Percentiles rank a stretch among this genome's conserved stretches.
Conservation (phyloP, 2,329 filamentous ascomycete species). For the Sporothrix brasiliensis region DNA sequence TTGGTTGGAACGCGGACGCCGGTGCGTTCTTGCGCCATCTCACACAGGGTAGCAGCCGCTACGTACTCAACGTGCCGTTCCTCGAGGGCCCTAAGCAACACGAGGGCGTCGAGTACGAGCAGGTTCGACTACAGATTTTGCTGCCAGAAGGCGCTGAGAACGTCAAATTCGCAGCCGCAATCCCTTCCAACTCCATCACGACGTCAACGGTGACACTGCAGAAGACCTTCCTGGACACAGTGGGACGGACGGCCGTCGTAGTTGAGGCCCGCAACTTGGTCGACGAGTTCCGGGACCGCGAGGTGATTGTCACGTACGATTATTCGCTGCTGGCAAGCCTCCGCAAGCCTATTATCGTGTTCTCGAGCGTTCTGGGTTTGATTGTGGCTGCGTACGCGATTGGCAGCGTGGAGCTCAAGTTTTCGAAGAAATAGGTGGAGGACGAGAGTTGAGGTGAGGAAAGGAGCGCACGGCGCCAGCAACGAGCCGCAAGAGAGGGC, state of each 20-base stretch:
- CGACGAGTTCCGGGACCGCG: slow-evolving; percentile 83
- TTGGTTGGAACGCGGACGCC: slow-evolving; percentile 92
- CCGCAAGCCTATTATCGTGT: slow-evolving; percentile 84
- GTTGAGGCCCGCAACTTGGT: slow-evolving; percentile 84
- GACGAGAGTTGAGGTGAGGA: not conserved
- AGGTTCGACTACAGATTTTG: slow-evolving; percentile 77
- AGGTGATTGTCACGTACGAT: slow-evolving; percentile 85
- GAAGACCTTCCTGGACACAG: slow-evolving; percentile 90
- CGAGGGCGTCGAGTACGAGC: slow-evolving; percentile 85
- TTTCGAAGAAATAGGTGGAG: slow-evolving; percentile 49
- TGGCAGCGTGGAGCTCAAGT: slow-evolving; percentile 79
- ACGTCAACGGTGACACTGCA: slow-evolving; percentile 64
- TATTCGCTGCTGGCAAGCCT: slow-evolving; percentile 73
- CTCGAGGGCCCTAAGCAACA: slow-evolving; percentile 84
- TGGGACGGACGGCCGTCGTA: slow-evolving; percentile 80
- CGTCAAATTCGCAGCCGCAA: slow-evolving; percentile 72
- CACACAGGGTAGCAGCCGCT: slow-evolving; percentile 59
- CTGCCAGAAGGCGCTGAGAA: slow-evolving; percentile 90
- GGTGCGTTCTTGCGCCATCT: slow-evolving; percentile 72
- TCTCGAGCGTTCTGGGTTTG: slow-evolving; percentile 70
- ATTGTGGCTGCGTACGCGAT: slow-evolving; percentile 76
- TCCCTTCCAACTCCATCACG: slow-evolving; percentile 66
- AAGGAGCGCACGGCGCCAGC: not conserved
- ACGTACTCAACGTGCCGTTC: slow-evolving; percentile 87
- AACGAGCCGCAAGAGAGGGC: not conserved